Conservation (phyloP, 257 asterid species). For the Echium plantagineum region DNA sequence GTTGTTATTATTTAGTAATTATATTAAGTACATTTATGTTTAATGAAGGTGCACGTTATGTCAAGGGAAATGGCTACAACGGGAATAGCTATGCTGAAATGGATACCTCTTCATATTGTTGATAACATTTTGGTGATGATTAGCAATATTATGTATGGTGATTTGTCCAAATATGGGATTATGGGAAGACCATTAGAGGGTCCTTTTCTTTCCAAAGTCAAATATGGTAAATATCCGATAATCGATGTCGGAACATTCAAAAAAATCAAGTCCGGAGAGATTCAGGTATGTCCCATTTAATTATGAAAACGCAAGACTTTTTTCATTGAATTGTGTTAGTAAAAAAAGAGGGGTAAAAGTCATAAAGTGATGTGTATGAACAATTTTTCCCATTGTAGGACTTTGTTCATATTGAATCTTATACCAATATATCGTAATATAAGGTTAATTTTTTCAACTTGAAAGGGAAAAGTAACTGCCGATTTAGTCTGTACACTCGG, state of each 20-base stretch:
- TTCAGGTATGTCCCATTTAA: constrained; percentile 34
- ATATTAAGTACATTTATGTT: no score
- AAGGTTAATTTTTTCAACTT: no score
- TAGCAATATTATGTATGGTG: constrained; percentile 47
- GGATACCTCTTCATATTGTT: constrained; percentile 20
- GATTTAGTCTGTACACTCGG: no score
- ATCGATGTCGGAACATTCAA: constrained; percentile 49
- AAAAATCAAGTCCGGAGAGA: constrained; percentile 40
- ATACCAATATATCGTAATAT: no score
- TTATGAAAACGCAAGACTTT: background rate
- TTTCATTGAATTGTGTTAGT: background rate
- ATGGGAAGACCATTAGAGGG: constrained; percentile 51
- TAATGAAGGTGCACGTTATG: constrained; percentile 41
- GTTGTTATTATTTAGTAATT: no score
- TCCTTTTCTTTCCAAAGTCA: constrained; percentile 34
- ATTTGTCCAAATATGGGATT: constrained; percentile 44
- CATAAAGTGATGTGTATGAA: no score
- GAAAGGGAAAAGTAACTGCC: no score
- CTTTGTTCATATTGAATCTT: no score
- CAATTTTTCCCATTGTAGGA: no score
- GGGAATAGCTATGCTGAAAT: constrained; percentile 19
- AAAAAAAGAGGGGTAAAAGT: no score
- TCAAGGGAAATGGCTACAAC: constrained; percentile 29
- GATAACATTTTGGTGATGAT: constrained; percentile 23
- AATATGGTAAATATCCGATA: constrained; percentile 61